Evolutionary conservation across 768 basidiomycete species (phyloP).

Genomic region (Tricholoma matsutake): DNA sequence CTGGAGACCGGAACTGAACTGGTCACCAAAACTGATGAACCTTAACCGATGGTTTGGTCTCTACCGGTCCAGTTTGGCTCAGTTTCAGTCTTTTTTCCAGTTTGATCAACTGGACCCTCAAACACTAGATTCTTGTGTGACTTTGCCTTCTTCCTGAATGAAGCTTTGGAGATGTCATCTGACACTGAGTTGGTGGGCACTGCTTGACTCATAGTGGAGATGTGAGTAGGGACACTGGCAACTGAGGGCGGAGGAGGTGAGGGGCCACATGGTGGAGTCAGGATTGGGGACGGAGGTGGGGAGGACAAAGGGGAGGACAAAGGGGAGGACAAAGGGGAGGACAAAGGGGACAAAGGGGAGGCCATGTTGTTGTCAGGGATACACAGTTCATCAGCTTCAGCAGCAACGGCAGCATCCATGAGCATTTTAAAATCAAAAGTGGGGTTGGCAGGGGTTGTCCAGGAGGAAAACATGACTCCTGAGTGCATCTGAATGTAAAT

Average conservation of each 20-base stretch:
- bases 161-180: neutral
- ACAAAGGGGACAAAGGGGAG: too few relatives aligned
- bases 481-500: neutral
- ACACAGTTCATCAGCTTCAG: neutral
- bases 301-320: neutral
- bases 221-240: too few relatives aligned
- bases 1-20: too few relatives aligned
- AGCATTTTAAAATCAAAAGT: neutral
- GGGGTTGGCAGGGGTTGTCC: neutral
- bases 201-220: neutral
- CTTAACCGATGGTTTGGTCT: too few relatives aligned
- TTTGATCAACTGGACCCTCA: too few relatives aligned
- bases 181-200: neutral
- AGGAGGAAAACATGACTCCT: neutral
- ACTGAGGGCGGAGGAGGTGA: neutral
- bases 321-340: too few relatives aligned
- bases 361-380: neutral
- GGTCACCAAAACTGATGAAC: too few relatives aligned
- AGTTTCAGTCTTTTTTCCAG: too few relatives aligned
- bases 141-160: neutral
- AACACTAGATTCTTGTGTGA: too few relatives aligned
- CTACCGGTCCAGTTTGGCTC: too few relatives aligned
- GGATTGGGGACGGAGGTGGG: neutral
- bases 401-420: neutral
- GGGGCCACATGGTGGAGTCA: neutral